Evolutionary conservation across 2,329 filamentous ascomycete genomes (phyloP).

Genomic region (Phyllosticta ampelicida): DNA sequence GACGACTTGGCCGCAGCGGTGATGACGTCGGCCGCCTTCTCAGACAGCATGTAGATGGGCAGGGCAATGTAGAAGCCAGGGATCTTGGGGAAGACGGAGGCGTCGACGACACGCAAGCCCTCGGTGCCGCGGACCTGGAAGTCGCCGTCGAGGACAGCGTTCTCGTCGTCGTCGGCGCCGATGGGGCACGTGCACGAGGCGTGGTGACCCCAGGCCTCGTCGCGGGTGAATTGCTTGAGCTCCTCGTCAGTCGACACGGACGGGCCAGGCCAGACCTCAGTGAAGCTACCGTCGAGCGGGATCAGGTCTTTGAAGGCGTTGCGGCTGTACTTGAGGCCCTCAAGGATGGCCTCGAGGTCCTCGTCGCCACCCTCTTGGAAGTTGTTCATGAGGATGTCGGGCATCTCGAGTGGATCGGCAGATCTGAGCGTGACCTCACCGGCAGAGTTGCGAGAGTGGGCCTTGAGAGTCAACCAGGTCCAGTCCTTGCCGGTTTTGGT

Average conservation of each 20-base stretch:
- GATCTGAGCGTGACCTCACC: conserved; percentile 53
- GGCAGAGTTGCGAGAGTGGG: conserved; percentile 49
- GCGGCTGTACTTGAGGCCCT: conserved; percentile 45
- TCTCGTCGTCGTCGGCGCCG: conserved; percentile 42
- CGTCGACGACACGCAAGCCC: conserved; percentile 52
- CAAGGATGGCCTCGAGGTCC: conserved; percentile 42
- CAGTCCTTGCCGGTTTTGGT: conserved; percentile 35
- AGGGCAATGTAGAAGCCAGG: conserved; percentile 44
- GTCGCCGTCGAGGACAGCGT: conserved; percentile 45
- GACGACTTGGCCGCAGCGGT: conserved; percentile 1
- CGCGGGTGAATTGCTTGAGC: conserved; percentile 25
- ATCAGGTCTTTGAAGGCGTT: conserved; percentile 20
- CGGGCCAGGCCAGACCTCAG: conserved; percentile 33
- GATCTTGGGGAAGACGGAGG: conserved; percentile 45
- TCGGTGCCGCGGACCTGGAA: conserved; percentile 48
- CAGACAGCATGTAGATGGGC: conserved; percentile 45
- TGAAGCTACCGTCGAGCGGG: conserved; percentile 23
- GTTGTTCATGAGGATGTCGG: conserved; percentile 41
- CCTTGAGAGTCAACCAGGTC: conserved; percentile 47
- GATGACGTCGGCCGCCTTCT: conserved; percentile 48
- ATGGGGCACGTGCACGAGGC: conserved; percentile 46
- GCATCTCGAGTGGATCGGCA: conserved; percentile 51
- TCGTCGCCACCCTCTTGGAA: conserved; percentile 38
- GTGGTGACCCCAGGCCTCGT: conserved; percentile 39
- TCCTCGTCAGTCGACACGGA: conserved; percentile 33